Conservation (phyloP, 768 basidiomycete genomes). For the Trametes villosa region DNA sequence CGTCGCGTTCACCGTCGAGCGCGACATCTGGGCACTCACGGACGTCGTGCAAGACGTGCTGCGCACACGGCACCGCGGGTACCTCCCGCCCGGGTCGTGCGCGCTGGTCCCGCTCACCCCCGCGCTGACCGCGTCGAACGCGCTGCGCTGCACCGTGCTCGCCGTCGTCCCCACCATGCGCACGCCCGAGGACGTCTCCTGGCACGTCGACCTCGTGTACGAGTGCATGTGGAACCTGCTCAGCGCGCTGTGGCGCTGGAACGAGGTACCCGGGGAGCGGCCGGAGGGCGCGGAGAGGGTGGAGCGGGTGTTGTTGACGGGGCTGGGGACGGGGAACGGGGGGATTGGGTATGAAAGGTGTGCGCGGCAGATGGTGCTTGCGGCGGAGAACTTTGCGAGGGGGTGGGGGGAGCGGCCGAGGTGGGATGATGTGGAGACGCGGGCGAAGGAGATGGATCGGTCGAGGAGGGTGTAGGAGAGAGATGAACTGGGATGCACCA, state of each 20-base stretch:
- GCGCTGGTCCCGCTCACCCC: conserved; percentile 23
- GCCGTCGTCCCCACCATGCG: conserved; percentile 29
- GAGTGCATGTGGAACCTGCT: conserved; percentile 28
- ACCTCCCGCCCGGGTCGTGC: conserved; percentile 24
- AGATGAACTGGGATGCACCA: too few species aligned
- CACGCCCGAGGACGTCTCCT: conserved; percentile 22
- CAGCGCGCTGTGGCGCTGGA: conserved; percentile 23
- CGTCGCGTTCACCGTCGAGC: conserved; percentile 16
- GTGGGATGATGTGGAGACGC: conserved; percentile 19
- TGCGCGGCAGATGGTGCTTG: conserved; percentile 26
- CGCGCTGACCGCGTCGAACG: conserved; percentile 20
- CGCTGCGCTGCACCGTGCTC: conserved; percentile 19
- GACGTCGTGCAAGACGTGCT: conserved; percentile 23
- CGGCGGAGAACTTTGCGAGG: conserved; percentile 21
- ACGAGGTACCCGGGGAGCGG: conserved; percentile 12
- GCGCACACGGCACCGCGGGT: conserved; percentile 15
- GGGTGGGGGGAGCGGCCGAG: conserved; percentile 20
- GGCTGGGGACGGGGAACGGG: conserved; percentile 21
- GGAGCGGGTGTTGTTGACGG: conserved; percentile 24
- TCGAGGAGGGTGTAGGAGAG: conserved; percentile 10
- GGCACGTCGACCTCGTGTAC: conserved; percentile 27
- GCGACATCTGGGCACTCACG: conserved; percentile 23
- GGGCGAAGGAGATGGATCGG: conserved; percentile 12
- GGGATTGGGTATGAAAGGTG: conserved; percentile 11
- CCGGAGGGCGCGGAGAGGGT: conserved; percentile 11